Base-by-base conservation (phyloP, 805 yeast genomes). In the Candida yuanshanica region DNA sequence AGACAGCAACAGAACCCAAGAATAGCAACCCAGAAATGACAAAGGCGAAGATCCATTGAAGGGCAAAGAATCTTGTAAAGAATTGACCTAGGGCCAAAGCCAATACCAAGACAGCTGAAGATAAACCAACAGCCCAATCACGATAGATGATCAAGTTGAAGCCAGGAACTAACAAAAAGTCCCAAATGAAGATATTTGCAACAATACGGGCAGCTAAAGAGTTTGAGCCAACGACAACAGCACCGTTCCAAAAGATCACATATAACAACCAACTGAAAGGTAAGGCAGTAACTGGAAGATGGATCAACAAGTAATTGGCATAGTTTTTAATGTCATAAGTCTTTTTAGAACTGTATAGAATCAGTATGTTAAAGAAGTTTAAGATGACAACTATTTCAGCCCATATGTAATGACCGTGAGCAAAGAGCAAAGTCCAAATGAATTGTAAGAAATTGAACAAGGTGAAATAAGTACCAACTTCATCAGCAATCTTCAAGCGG, bases 21-120 rank as follows among this genome's bases (percentile, higher is more conserved):
- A 79, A 70, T 57, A 82, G 69, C 23, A 79, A 40, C 5, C 75
- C 79, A 9, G 84, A 63, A 46, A 84, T 83, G 40, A 74, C 60
- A 48, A 83, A 77, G 4, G 89, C 95, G 66, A 86, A 86, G 49
- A 83, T 75, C 95, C 95, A 86, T 66, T 86, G 95, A 49, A 86
- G 69, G 3, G 91, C 91, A 64, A 86, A 71, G 27, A 77, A 66
- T 63, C 75, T 82, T 36, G 79, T 74, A 55, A 79, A 69, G 41
- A 86, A 58, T 63, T 86, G 95, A 40, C 82, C 81, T 35, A 83
- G 65, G 4, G 81, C 91, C 35, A 86, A 58, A 26, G 85, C 90
- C 42, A 83, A 70, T 46, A 72, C 66, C 52, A 86, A 64, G 51
- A 75, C 68, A 23, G 82, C 63, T 12, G 79, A 68, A 36, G 79